phyloP scores from a whole-genome alignment of 768 basidiomycete species.

The Cantharellus cinnabarinus region DNA sequence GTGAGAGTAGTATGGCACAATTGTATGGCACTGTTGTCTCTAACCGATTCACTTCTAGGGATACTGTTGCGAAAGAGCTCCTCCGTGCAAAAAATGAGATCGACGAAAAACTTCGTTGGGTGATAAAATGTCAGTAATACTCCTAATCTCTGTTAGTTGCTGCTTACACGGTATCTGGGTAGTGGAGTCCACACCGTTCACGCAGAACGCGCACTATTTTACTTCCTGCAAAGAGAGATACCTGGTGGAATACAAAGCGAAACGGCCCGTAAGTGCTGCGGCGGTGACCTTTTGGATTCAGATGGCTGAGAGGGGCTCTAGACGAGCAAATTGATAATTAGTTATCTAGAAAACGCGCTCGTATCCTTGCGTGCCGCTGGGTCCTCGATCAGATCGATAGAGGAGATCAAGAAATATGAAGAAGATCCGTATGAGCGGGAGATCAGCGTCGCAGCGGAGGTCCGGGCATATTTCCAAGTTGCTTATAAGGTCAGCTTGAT shows the following conservation, averaged over 20 bases:
- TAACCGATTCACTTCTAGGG: no score
- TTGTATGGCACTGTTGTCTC: neutral
- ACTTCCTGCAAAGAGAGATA: constrained; percentile 17
- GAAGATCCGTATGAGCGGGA: constrained; percentile 25
- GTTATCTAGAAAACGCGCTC: neutral
- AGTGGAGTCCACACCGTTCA: constrained; percentile 17
- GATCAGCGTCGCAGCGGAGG: constrained; percentile 31
- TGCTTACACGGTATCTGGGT: no score
- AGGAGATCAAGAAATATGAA: constrained; percentile 10
- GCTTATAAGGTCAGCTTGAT: constrained; percentile 27
- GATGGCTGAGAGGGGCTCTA: neutral
- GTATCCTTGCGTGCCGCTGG: neutral
- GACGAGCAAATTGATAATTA: neutral
- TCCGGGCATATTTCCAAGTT: constrained; percentile 35
- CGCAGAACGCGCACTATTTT: constrained; percentile 25
- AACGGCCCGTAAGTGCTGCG: constrained; percentile 10
- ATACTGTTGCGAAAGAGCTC: no score
- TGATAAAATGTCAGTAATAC: no score
- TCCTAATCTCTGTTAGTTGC: no score
- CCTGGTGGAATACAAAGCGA: constrained; percentile 20
- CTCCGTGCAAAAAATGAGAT: constrained; percentile 14
- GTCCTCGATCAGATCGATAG: neutral
- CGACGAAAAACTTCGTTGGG: constrained; percentile 6
- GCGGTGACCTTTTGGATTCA: neutral
- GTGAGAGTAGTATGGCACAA: neutral